Base-by-base conservation (phyloP, 305 asterid species). In the Fraxinus sp. region DNA sequence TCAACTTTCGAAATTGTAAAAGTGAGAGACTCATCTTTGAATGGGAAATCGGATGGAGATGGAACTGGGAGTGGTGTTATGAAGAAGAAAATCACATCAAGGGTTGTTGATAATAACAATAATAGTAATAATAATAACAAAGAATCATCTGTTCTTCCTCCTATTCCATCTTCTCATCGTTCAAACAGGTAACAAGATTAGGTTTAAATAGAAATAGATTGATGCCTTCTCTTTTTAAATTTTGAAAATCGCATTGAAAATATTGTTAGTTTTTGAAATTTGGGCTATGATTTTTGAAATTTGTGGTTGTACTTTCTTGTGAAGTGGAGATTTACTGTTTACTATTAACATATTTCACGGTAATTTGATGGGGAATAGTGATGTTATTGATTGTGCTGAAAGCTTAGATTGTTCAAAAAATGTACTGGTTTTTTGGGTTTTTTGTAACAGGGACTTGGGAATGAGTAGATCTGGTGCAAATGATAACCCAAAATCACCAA, bases 41-140 rank as follows among this genome's bases (percentile, higher is more conserved):
- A 84, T 85, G 93, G 91, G 41, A 92, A 91, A 90, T 87, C 91
- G 7, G 97, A 89, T 37, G 89, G 88, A 66, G 81, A 82, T 78
- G 81, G 86, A 64, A 57, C 83, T 78, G 81, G 89, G 71, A 26
- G 84, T 22, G 89, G 86, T 70, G 88, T 89, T 76, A 91, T 88
- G 85, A 94, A 92, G 94, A 94, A 89, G 97, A 93, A 91, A 82
- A 90, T 90, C 70, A 94, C 95, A 83, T 93, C 97, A 11, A 82
- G 96, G 78, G 90, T 89, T 78, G 87, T 88, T 89, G 94, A 89
- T 46, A 85, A 90, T 80, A 88, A 84, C 81, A 55, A 62, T 49
- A 66, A 24, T 59, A 73, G 30, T 74, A 79, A 35, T 59, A 74
- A 26, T n/a, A 82, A 64, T 79, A 68, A 68, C 39, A 68, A 86